phyloP scores from a whole-genome alignment of 176 grass and related monocot species.

The maize (Zea mays) region DNA sequence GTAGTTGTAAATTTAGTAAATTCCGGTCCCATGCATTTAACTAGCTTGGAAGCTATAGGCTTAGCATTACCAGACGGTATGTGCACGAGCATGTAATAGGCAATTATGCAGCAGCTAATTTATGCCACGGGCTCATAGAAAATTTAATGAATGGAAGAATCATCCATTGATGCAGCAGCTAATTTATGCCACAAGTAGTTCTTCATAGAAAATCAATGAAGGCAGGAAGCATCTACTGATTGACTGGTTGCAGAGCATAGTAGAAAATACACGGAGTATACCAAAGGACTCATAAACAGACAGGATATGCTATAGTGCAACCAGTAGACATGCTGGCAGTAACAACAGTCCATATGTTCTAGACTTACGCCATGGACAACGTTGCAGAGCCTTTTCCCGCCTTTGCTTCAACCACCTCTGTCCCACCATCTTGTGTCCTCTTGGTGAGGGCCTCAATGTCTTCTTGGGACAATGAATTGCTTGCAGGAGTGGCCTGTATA shows the following conservation, averaged over 20 bases:
- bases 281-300: neutral
- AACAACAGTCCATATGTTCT: neutral
- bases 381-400: conserved; percentile 97
- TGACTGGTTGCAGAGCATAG: neutral
- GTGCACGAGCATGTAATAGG: neutral
- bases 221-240: neutral
- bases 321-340: neutral
- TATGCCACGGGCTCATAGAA: neutral
- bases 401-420: conserved; percentile 97
- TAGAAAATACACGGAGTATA: neutral
- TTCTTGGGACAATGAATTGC: conserved; percentile 66
- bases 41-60: neutral
- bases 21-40: neutral
- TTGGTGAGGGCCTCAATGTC: conserved; percentile 85
- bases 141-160: neutral
- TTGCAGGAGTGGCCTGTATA: conserved; percentile 67
- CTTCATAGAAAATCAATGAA: neutral
- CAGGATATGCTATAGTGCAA: neutral
- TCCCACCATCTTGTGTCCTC: conserved; percentile 95
- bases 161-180: neutral
- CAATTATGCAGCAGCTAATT: neutral
- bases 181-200: neutral
- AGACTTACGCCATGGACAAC: conserved; percentile 97
- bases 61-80: neutral
- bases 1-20: neutral